phyloP scores from a whole-genome alignment of 202 grass and related monocot species.

The Brachypodium distachyon region DNA sequence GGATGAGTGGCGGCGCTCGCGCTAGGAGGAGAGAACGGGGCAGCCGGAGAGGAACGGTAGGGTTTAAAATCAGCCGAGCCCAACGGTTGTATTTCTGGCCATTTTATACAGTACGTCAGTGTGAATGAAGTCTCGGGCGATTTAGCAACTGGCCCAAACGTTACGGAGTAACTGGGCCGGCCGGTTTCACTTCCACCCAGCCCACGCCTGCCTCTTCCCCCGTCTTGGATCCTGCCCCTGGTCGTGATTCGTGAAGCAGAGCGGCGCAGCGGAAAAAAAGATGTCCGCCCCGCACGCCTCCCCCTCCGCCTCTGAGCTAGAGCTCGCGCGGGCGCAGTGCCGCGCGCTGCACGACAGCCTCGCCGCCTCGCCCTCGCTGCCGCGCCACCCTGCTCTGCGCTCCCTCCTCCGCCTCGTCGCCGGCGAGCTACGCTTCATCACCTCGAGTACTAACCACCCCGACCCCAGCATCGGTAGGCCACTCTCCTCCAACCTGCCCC shows the following conservation, averaged over 20 bases:
- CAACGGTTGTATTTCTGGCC: conserved; percentile 42
- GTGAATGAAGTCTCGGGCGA: background rate
- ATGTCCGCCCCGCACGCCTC: conserved; percentile 21
- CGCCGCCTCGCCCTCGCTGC: conserved; percentile 20
- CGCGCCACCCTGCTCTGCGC: conserved; percentile 9
- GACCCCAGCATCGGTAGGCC: conserved; percentile 1
- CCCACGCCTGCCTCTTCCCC: background rate
- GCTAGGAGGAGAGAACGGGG: background rate
- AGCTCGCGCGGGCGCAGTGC: conserved; percentile 31
- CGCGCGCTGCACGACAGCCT: conserved; percentile 36
- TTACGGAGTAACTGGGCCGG: background rate
- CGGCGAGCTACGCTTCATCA: conserved; percentile 69
- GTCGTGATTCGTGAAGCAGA: background rate
- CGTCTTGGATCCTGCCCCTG: background rate
- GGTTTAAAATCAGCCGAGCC: conserved; percentile 24
- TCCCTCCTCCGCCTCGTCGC: conserved; percentile 57
- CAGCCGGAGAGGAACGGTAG: background rate
- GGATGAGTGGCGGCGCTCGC: too few species aligned
- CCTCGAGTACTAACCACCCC: background rate
- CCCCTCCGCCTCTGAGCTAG: conserved; percentile 18
- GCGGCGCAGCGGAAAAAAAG: background rate
- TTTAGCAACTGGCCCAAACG: background rate
- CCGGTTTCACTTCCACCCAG: background rate
- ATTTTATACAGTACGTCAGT: conserved; percentile 2
- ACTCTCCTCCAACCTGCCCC: conserved; percentile 78